phyloP scores from a whole-genome alignment of 176 grass and related monocot genomes.

The Ampelocalamus luodianensis region DNA sequence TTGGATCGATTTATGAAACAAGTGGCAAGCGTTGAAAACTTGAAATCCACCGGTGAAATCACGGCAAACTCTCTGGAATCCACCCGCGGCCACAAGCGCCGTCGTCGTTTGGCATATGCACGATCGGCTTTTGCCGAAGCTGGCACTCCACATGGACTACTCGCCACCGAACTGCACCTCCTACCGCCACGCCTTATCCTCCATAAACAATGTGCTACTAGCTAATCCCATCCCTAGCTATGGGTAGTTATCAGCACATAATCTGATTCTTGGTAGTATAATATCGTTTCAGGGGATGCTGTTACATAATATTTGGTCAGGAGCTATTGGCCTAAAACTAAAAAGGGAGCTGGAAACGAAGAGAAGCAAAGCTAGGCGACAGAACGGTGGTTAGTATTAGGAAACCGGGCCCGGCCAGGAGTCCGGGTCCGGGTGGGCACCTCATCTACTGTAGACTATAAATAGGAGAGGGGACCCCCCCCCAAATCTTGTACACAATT shows the following conservation, averaged over 20 bases:
- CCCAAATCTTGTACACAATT: too few relatives aligned
- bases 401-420: too few relatives aligned
- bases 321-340: slow-evolving; percentile 31
- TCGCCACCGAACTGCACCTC: slow-evolving; percentile 35
- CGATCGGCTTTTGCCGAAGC: slow-evolving; percentile 12
- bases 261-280: background rate
- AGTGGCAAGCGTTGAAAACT: background rate
- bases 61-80: background rate
- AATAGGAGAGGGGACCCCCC: too few relatives aligned
- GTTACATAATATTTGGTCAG: slow-evolving; percentile 2
- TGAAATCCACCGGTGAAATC: background rate
- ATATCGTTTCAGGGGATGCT: slow-evolving; percentile 7
- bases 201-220: background rate
- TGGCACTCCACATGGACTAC: slow-evolving; percentile 43
- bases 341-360: background rate
- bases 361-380: background rate
- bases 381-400: too few relatives aligned
- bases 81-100: background rate
- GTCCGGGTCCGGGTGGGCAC: too few relatives aligned
- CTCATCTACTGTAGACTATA: too few relatives aligned
- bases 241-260: slow-evolving; percentile 24
- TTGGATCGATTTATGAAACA: background rate
- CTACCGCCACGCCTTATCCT: background rate
- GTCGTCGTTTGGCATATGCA: background rate
- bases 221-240: background rate